Base-by-base conservation (phyloP, 495 filamentous ascomycete species). In the Podospora australis region DNA sequence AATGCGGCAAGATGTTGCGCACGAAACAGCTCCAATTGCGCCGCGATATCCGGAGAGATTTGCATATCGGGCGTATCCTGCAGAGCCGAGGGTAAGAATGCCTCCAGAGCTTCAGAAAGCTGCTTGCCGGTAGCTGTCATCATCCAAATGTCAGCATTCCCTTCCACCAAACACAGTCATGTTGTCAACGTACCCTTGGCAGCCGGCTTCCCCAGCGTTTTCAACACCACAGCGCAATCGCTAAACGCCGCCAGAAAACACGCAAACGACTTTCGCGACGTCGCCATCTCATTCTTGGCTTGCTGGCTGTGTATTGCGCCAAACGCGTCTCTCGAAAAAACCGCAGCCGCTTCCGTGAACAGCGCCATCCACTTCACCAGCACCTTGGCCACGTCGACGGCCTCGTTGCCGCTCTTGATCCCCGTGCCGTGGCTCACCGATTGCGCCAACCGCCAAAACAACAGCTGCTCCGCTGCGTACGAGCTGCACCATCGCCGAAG, bases 401-500 rank as follows among this genome's bases (percentile, higher is more conserved):
- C 73, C 10, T 71, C 66, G 7, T 49, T 44, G 9, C 49, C 36
- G 19, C 39, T 58, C 40, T 45, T 60, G 39, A 74, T 68, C 4
- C 60, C 72, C 16, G 51, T 55, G 0, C 66, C 72, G 22, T 67
- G 53, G 0, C 62, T 54, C 1, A 82, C 57, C 0, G 52, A 56
- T 56, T 74, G 77, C 4, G 72, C 67, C 6, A 80, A 57, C 2
- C 73, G 65, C 54, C 72, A 73, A 55, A 83, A 74, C 14, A 82
- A 55, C 14, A 68, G 62, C 56, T 76, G 74, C 44, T 79, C 76
- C 22, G 60, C 40, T 13, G 55, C 46, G 43, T 74, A 75, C 0
- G 73, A 77, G 50, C 58, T 76, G 39, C 51, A 63, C 78, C 70
- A 81, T 50, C 72, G 63, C 53, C 55, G 40, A 11, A 50, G 21